A percentile compares a stretch with the other conserved stretches of the same genome.
Evolutionary conservation across 371 early-diverging fungal genomes (phyloP).

Genomic region (Saksenaea vasiformis): DNA sequence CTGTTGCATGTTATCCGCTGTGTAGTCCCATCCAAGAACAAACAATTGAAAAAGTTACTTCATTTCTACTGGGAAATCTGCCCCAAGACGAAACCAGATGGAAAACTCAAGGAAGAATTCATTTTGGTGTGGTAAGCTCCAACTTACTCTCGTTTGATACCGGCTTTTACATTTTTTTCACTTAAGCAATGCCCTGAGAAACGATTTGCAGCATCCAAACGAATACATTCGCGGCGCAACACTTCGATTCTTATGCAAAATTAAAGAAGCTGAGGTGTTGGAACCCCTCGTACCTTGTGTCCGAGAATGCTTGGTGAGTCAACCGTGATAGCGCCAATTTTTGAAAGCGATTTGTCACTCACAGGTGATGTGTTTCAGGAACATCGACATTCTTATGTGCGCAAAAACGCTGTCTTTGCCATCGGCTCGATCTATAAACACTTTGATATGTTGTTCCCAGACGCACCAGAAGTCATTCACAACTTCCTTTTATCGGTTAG

Average conservation of each 20-base stretch:
- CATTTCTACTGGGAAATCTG: conserved; percentile 97
- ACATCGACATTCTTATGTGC: conserved; percentile 96
- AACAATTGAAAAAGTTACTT: conserved; percentile 94
- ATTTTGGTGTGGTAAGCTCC: conserved; percentile 86
- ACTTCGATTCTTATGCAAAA: conserved; percentile 93
- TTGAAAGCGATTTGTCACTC: background rate
- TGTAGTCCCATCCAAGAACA: conserved; percentile 89
- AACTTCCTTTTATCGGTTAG: conserved; percentile 70
- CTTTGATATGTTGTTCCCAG: conserved; percentile 91
- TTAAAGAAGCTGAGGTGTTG: conserved; percentile 91
- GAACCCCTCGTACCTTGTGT: conserved; percentile 93
- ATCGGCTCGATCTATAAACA: conserved; percentile 86
- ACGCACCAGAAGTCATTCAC: conserved; percentile 91
- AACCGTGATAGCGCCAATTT: background rate
- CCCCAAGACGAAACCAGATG: conserved; percentile 90
- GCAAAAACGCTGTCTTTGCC: conserved; percentile 97
- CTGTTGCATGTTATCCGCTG: conserved; percentile 97
- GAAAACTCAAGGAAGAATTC: conserved; percentile 95
- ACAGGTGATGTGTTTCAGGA: conserved; percentile 47
- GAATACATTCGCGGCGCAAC: conserved; percentile 98
- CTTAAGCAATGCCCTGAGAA: conserved; percentile 91
- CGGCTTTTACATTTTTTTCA: background rate
- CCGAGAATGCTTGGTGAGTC: conserved; percentile 83
- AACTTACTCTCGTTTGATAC: background rate
- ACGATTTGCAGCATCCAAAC: conserved; percentile 98